Evolutionary conservation across 2,329 filamentous ascomycete species (phyloP).

Genomic region (Alternaria tenuissima): DNA sequence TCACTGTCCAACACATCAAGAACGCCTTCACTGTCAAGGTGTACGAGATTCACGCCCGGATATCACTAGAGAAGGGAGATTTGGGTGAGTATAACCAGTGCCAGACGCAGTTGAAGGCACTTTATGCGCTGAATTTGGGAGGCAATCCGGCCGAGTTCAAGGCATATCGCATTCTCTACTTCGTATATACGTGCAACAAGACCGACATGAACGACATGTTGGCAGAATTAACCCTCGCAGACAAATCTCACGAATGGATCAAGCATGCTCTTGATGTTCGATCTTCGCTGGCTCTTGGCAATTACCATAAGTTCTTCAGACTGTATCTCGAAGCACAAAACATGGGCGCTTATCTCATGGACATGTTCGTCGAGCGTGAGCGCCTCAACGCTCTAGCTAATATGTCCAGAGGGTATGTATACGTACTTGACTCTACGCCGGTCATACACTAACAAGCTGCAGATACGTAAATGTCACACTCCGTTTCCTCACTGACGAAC

Average conservation of each 20-base stretch:
- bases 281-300: conserved; percentile 88
- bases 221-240: conserved; percentile 98
- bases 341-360: conserved; percentile 98
- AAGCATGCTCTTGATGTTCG: conserved; percentile 92
- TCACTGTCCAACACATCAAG: conserved; percentile 96
- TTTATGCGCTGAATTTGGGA: conserved; percentile 87
- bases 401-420: conserved; percentile 91
- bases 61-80: conserved; percentile 97
- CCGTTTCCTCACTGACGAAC: conserved; percentile 92
- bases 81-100: conserved; percentile 99
- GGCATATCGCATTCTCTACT: conserved; percentile 99
- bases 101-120: conserved; percentile 92
- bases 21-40: conserved; percentile 96
- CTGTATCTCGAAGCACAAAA: conserved; percentile 93
- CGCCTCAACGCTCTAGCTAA: conserved; percentile 87
- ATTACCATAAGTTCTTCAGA: conserved; percentile 98
- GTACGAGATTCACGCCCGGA: conserved; percentile 96
- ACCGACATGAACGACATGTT: conserved; percentile 97
- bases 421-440: too few species aligned
- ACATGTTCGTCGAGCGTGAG: conserved; percentile 97
- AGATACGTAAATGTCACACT: conserved; percentile 94
- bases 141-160: conserved; percentile 96
- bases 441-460: conserved; percentile 56
- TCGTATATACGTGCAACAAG: conserved; percentile 98
- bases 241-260: conserved; percentile 83